Evolutionary conservation across 306 rosid species (phyloP).

Genomic region (Begonia fuchsioides): DNA sequence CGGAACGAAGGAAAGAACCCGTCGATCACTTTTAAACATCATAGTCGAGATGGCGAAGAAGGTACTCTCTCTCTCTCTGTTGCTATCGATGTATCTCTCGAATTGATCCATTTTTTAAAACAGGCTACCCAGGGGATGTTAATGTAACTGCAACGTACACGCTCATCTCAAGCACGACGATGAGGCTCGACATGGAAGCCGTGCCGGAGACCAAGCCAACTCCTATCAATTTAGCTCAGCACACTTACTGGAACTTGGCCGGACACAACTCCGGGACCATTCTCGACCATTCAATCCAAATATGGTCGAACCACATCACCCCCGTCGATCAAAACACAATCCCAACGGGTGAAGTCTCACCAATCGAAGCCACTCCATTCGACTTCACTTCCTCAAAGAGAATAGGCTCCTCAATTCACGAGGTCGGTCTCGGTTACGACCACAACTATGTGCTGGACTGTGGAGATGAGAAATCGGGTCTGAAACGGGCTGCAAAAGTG

Average conservation of each 20-base stretch:
- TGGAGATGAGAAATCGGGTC: conserved; percentile 48
- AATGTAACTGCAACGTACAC: conserved; percentile 64
- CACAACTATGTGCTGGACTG: conserved; percentile 75
- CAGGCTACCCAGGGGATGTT: conserved; percentile 77
- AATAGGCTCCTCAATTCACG: conserved; percentile 45
- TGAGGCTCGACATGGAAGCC: conserved; percentile 95
- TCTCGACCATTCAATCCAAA: conserved; percentile 55
- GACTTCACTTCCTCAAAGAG: conserved; percentile 65
- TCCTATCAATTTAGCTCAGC: conserved; percentile 71
- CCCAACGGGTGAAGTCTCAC: conserved; percentile 66
- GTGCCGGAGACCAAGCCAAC: conserved; percentile 72
- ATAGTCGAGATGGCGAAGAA: conserved; percentile 77
- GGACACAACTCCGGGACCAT: conserved; percentile 60
- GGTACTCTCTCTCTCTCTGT: conserved; percentile 28
- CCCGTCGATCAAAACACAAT: conserved; percentile 50
- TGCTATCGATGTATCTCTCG: background rate
- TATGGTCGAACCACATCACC: conserved; percentile 48
- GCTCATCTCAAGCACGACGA: conserved; percentile 54
- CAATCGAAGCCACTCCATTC: conserved; percentile 56
- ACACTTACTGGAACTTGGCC: conserved; percentile 86
- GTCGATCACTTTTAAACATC: conserved; percentile 62
- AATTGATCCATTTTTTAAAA: background rate
- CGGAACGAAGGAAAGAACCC: conserved; percentile 47
- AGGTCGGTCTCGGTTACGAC: conserved; percentile 72
- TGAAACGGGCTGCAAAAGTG: conserved; percentile 74